Evolutionary conservation across 306 rosid species (phyloP), one percentile per base, ranked within the genome.

Genomic region (Cicer arietinum): DNA sequence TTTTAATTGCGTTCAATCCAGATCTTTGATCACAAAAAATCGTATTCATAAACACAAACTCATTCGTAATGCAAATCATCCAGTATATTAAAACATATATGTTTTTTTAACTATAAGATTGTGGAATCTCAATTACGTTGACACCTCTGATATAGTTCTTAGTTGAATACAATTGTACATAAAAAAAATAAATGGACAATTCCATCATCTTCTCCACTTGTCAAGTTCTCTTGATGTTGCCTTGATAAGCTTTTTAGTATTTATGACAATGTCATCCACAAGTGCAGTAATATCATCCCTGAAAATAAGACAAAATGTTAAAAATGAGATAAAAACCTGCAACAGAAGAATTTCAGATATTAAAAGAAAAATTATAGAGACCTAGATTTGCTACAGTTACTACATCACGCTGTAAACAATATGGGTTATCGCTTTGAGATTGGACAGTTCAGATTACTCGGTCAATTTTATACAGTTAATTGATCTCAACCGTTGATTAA

Each of bases 201-300:
- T 50, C 50, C 60, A 70, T 91, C 84, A 91, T 85, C 91, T 85
- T 79, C 79, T 84, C 94, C 94, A 86, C 83, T 90, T 94, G 39
- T 91, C 96, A 54, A 91, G 60, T 84, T 86, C 98, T 82, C 41
- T 88, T 16, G 96, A 75, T 61, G 97, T 87, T 46, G 84, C 87
- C 75, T 58, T 82, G 71, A 87, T 83, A 72, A 94, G 85, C 88
- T 85, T 94, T 86, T 82, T 91, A 18, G 92, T 79, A 52, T 77
- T 88, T 16, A 80, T 77, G 57, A 89, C 94, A 65, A 91, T 74
- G 52, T 94, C 96, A 73, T 87, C 96, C 69, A 88, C 85, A 72
- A 91, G 87, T 43, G 91, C 92, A 58, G 75, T 74, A 16, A 91
- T 79, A 13, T 94, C 97, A 75, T 88, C 92, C 85, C 92, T 89